A percentile compares a stretch with the other conserved stretches of the same genome.
Evolutionary conservation across 345 rosid genomes (phyloP).

Genomic region (Lagerstroemia speciosa): DNA sequence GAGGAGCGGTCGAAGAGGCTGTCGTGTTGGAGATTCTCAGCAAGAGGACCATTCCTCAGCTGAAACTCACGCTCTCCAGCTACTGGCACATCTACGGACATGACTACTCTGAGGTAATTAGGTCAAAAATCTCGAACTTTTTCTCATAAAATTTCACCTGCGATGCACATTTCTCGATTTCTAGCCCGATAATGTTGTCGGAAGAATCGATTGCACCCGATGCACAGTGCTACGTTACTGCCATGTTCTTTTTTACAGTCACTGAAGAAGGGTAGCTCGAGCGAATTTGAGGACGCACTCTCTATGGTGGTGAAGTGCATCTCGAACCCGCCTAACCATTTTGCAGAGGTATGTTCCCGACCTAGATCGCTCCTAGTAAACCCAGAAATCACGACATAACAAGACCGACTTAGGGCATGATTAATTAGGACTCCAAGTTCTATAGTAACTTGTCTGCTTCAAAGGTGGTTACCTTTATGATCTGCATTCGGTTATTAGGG

Average conservation of each 20-base stretch:
- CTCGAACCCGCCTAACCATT: slow-evolving; percentile 32
- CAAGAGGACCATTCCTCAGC: slow-evolving; percentile 57
- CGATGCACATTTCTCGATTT: background rate
- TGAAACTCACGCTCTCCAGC: slow-evolving; percentile 46
- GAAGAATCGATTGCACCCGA: too few relatives aligned
- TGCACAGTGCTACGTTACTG: too few relatives aligned
- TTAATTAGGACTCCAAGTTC: too few relatives aligned
- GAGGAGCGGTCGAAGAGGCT: slow-evolving; percentile 33
- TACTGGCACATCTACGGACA: slow-evolving; percentile 59
- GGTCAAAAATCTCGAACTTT: too few relatives aligned
- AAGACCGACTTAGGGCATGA: background rate
- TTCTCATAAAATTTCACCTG: background rate
- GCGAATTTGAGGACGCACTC: slow-evolving; percentile 36
- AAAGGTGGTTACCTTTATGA: too few relatives aligned
- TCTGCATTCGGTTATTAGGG: background rate
- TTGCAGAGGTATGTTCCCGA: slow-evolving; percentile 36
- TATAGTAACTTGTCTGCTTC: too few relatives aligned
- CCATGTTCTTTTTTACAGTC: slow-evolving; percentile 19
- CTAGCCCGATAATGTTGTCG: background rate
- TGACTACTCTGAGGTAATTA: slow-evolving; percentile 50
- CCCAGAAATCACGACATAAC: background rate
- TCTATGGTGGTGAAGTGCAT: slow-evolving; percentile 43
- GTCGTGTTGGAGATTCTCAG: slow-evolving; percentile 55
- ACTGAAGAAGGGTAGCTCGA: slow-evolving; percentile 24
- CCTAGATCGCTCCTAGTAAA: background rate